Conservation (phyloP, 257 asterid species). For the Solanum habrochaites region DNA sequence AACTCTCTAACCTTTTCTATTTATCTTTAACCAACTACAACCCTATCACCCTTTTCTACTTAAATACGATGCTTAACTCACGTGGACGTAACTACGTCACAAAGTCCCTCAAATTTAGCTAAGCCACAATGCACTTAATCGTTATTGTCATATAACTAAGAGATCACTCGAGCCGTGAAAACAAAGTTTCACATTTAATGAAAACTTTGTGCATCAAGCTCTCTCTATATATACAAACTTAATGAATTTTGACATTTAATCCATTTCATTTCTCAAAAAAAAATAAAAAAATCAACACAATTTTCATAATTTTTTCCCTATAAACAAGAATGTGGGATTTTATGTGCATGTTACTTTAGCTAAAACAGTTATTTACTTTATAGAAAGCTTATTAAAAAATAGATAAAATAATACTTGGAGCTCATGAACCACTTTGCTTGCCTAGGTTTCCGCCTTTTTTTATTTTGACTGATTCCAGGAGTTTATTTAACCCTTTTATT, state of each 20-base stretch:
- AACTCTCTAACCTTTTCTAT: not conserved
- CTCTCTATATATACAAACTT: not conserved
- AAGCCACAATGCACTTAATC: not conserved
- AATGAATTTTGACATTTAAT: not conserved
- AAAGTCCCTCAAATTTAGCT: not conserved
- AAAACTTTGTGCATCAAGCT: not conserved
- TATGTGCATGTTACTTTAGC: not conserved
- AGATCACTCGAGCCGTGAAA: not conserved
- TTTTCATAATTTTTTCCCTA: not conserved
- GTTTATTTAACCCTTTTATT: not conserved
- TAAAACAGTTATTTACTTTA: not conserved
- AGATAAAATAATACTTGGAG: slow-evolving; percentile 4
- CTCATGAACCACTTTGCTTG: slow-evolving; percentile 10
- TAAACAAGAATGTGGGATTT: not conserved
- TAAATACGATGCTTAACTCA: not conserved
- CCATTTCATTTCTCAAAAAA: not conserved
- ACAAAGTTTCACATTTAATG: too few relatives aligned
- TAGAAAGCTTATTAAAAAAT: not conserved
- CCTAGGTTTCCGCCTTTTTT: slow-evolving; percentile 5
- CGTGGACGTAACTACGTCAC: not conserved
- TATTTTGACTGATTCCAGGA: slow-evolving; percentile 28
- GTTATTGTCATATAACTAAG: too few relatives aligned
- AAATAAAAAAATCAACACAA: not conserved
- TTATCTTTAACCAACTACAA: not conserved
- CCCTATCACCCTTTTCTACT: not conserved